phyloP scores from a whole-genome alignment of 2,329 filamentous ascomycete species.

The Talaromyces islandicus region DNA sequence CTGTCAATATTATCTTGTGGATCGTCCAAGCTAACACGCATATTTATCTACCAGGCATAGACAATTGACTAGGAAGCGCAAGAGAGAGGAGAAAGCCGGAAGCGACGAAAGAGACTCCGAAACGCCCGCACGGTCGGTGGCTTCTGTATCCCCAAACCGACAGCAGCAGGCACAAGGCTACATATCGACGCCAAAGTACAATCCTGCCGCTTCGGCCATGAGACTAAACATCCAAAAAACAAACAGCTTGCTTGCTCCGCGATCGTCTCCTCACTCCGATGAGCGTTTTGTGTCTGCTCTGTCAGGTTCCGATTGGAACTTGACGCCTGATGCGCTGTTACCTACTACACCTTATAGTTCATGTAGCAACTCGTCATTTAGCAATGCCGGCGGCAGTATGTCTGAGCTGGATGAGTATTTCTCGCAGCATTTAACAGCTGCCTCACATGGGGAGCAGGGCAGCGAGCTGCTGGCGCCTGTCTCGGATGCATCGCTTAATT shows the following conservation, averaged over 20 bases:
- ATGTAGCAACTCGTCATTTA: slow-evolving; percentile 6
- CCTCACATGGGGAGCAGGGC: neutral
- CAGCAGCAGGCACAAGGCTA: neutral
- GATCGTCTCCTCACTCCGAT: neutral
- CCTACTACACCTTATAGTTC: slow-evolving; percentile 9
- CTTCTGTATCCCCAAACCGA: neutral
- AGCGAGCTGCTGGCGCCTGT: neutral
- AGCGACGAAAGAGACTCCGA: neutral
- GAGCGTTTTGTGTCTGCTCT: slow-evolving; percentile 2
- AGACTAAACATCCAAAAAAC: neutral
- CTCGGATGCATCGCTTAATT: neutral
- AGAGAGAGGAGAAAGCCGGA: slow-evolving; percentile 3
- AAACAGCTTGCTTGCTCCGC: neutral
- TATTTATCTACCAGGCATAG: neutral
- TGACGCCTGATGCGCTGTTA: slow-evolving; percentile 2
- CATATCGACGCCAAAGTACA: neutral
- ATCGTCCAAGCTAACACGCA: neutral
- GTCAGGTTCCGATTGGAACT: slow-evolving; percentile 6
- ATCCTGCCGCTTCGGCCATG: neutral
- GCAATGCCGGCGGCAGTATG: slow-evolving; percentile 1
- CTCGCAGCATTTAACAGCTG: neutral
- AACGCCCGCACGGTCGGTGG: too few species aligned
- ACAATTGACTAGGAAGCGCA: slow-evolving; percentile 10
- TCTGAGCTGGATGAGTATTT: slow-evolving; percentile 1
- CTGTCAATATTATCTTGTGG: too few species aligned